phyloP scores from a whole-genome alignment of 2,329 filamentous ascomycete genomes.

The Colletotrichum orbiculare region DNA sequence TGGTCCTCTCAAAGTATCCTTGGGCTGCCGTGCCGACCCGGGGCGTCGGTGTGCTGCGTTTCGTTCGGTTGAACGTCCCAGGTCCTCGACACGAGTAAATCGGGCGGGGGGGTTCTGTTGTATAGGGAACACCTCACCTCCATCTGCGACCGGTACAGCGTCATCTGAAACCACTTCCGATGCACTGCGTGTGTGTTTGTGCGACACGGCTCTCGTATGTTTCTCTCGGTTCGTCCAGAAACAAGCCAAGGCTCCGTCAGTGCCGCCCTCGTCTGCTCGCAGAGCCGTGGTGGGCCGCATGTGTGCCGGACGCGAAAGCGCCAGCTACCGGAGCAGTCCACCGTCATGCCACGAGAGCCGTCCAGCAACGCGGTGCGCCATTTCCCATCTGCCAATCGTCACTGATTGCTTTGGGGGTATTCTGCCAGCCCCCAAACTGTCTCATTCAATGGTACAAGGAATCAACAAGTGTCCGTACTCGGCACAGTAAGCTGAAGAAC shows the following conservation, averaged over 20 bases:
- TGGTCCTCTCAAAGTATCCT: too few species aligned
- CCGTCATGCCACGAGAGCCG: neutral
- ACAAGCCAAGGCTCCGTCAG: constrained; percentile 3
- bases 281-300: neutral
- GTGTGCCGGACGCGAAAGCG: constrained; percentile 1
- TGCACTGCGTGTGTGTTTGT: constrained; percentile 19
- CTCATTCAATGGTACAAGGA: too few species aligned
- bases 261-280: too few species aligned
- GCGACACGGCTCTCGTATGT: constrained; percentile 8
- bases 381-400: constrained; percentile 11
- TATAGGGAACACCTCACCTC: neutral
- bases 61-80: constrained; percentile 12
- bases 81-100: constrained; percentile 30
- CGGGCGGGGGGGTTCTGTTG: constrained; percentile 1
- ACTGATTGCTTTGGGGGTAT: neutral
- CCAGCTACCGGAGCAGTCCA: constrained; percentile 10
- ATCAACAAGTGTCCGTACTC: too few species aligned
- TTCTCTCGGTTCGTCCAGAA: constrained; percentile 6
- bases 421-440: too few species aligned
- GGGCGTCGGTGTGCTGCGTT: constrained; percentile 18
- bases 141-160: constrained; percentile 19
- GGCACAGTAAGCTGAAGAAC: constrained; percentile 21
- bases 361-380: constrained; percentile 20
- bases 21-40: constrained; percentile 23
- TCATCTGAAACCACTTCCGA: constrained; percentile 34